Conservation (phyloP, 1,284 basidiomycete genomes). For the Austropuccinia psidii region DNA sequence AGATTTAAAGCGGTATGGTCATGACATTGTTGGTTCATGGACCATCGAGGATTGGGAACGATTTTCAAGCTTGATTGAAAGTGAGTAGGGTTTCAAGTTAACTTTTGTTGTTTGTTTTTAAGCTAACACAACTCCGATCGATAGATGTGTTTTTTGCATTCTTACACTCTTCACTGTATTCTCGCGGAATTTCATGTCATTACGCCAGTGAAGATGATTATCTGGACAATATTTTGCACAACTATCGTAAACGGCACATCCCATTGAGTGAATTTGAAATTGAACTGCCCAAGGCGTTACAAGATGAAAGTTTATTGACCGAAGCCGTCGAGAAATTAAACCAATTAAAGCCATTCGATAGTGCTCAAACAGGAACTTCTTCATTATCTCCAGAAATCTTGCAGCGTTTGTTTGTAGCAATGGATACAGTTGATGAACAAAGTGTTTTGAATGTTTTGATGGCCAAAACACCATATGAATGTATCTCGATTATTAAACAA, state of each 20-base stretch:
- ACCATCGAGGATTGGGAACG: slow-evolving; percentile 35
- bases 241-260: slow-evolving; percentile 31
- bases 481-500: slow-evolving; percentile 36
- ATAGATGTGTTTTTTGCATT: slow-evolving; percentile 36
- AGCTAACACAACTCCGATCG: neutral
- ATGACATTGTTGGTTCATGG: slow-evolving; percentile 34
- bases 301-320: slow-evolving; percentile 34
- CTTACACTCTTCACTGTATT: slow-evolving; percentile 27
- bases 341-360: slow-evolving; percentile 29
- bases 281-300: slow-evolving; percentile 23
- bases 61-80: slow-evolving; percentile 28
- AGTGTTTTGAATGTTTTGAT: slow-evolving; percentile 28
- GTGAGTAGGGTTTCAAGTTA: neutral
- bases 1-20: slow-evolving; percentile 23
- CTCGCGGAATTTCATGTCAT: slow-evolving; percentile 19
- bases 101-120: neutral
- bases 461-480: slow-evolving; percentile 36
- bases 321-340: slow-evolving; percentile 36
- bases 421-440: slow-evolving; percentile 36
- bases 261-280: slow-evolving; percentile 36
- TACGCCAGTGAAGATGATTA: slow-evolving; percentile 37
- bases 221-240: slow-evolving; percentile 31
- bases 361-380: slow-evolving; percentile 6
- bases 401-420: slow-evolving; percentile 37
- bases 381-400: slow-evolving; percentile 31